These are phyloP conservation scores for Cenchrus americanus DNA, from an alignment of 176 grass and related monocot species.

Conservation along the genomic window DNA sequence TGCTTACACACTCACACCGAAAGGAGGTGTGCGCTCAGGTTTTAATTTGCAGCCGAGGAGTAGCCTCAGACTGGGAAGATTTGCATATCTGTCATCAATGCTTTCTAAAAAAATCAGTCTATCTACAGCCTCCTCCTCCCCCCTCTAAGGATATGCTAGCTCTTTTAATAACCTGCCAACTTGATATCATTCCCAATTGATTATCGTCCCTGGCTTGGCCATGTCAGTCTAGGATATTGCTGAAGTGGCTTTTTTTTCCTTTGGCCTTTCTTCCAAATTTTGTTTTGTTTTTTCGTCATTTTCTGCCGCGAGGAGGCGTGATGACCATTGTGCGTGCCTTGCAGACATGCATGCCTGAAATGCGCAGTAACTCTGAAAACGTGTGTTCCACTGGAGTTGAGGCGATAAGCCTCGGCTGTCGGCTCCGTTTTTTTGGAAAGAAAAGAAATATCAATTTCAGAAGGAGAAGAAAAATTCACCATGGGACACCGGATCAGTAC, in stretches of 20 bases:
- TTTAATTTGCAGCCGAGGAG: background rate
- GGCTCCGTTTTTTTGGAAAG: background rate
- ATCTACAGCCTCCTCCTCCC: background rate
- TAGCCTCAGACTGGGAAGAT: background rate
- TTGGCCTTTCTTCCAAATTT: background rate
- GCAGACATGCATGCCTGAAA: background rate
- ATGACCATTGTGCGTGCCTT: background rate
- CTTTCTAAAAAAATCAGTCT: background rate
- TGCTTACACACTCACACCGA: too few species aligned
- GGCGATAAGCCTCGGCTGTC: background rate
- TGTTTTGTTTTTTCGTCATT: background rate
- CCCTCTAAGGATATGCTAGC: background rate
- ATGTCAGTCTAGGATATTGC: slow-evolving; percentile 17
- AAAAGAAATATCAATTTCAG: background rate
- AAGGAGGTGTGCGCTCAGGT: background rate
- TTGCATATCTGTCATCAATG: background rate
- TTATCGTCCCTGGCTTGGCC: background rate
- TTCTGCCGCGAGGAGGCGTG: background rate
- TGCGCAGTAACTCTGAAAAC: background rate
- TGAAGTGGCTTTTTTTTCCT: background rate
- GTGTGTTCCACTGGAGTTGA: background rate
- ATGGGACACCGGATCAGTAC: background rate
- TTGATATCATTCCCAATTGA: background rate
- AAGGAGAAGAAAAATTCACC: background rate
- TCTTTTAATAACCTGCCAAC: slow-evolving; percentile 39